Evolutionary conservation across 129 eudicot genomes (phyloP).

Genomic region (Solidago caesia): DNA sequence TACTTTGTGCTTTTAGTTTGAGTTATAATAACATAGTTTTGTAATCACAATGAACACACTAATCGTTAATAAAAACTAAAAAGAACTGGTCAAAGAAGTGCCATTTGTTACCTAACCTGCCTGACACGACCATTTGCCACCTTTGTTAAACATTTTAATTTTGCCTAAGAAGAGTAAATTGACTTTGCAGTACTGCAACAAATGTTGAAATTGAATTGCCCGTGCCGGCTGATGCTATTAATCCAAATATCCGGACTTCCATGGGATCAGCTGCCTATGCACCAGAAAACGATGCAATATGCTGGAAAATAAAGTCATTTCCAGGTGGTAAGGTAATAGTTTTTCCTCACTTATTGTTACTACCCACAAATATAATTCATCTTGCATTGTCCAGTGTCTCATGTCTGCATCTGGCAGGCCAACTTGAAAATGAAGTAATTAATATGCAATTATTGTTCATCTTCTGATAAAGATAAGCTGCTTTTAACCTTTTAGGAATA

Average conservation of each 20-base stretch:
- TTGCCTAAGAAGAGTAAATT: constrained; percentile 11
- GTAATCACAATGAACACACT: neutral
- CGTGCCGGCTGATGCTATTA: constrained; percentile 73
- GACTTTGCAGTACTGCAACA: constrained; percentile 69
- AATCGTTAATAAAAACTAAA: neutral
- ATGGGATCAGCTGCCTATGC: constrained; percentile 92
- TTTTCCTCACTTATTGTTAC: neutral
- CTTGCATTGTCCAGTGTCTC: neutral
- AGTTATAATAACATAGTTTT: no score
- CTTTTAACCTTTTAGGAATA: constrained; percentile 52
- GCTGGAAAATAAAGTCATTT: constrained; percentile 90
- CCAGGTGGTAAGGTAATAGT: constrained; percentile 81
- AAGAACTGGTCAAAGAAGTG: neutral
- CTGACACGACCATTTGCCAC: neutral
- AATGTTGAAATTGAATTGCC: constrained; percentile 90
- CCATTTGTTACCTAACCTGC: neutral
- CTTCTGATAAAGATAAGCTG: neutral
- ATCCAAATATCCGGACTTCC: constrained; percentile 80
- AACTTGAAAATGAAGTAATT: no score
- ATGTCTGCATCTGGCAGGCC: no score
- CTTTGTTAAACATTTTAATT: neutral
- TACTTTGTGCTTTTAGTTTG: neutral
- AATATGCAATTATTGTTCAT: neutral
- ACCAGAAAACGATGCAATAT: constrained; percentile 84
- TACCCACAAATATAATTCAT: neutral